phyloP scores from a whole-genome alignment of 2,329 filamentous ascomycete species.

The Alternaria sp. region DNA sequence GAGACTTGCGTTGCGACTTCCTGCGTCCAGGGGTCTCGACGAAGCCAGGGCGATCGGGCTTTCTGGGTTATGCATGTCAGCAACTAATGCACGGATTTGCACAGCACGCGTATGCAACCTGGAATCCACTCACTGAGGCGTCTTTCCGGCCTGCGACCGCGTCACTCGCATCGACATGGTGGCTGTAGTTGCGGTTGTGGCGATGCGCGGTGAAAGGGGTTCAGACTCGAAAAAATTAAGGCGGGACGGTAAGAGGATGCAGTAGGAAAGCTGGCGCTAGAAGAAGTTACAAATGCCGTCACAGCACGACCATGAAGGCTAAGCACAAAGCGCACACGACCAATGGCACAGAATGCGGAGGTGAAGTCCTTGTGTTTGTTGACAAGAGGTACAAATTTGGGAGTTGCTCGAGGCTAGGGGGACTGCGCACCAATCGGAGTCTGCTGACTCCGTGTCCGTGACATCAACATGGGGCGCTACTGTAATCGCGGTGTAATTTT shows the following conservation, averaged over 20 bases:
- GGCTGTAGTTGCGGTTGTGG: constrained; percentile 20
- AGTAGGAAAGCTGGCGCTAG: neutral
- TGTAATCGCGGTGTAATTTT: neutral
- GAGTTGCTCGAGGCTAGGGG: constrained; percentile 12
- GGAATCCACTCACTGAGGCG: constrained; percentile 52
- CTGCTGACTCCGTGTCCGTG: neutral
- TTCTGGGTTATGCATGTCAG: constrained; percentile 44
- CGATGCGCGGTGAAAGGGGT: constrained; percentile 25
- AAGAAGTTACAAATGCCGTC: constrained; percentile 13
- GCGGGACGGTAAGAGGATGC: neutral
- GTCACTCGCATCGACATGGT: constrained; percentile 54
- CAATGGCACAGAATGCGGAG: constrained; percentile 17
- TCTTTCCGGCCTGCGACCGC: constrained; percentile 59
- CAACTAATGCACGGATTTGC: constrained; percentile 6
- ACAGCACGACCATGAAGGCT: constrained; percentile 18
- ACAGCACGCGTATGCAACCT: neutral
- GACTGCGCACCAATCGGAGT: constrained; percentile 12
- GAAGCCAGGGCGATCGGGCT: constrained; percentile 55
- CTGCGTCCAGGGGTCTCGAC: constrained; percentile 59
- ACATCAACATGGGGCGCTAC: neutral
- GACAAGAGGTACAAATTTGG: constrained; percentile 22
- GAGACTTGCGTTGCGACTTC: constrained; percentile 55
- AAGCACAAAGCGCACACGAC: neutral
- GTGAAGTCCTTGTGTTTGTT: constrained; percentile 31
- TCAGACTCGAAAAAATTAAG: constrained; percentile 4